Percentiles rank a stretch among this genome's conserved stretches.
Conservation (phyloP, 306 rosid species). For the Mimosa bimucronata region DNA sequence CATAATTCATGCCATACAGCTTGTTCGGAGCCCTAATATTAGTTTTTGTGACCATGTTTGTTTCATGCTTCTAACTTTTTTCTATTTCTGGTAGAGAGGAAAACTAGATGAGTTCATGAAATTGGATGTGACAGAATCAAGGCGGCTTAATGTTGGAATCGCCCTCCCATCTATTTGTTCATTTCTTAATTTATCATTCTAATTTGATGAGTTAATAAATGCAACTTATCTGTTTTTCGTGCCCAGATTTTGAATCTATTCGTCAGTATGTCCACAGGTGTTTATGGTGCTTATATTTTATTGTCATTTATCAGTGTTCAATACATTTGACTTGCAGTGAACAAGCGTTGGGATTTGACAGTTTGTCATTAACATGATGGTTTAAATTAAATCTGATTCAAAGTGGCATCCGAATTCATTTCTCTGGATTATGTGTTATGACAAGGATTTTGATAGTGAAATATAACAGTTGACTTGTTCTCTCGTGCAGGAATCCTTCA, state of each 20-base stretch:
- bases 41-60: not conserved
- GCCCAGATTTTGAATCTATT: too few relatives aligned
- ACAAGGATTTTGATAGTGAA: conserved; percentile 5
- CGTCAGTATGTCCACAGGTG: too few relatives aligned
- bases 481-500: conserved; percentile 47
- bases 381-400: not conserved
- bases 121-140: not conserved
- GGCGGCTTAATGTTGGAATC: not conserved
- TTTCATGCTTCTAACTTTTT: not conserved
- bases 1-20: not conserved
- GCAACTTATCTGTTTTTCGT: not conserved
- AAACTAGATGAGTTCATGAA: not conserved
- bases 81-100: not conserved
- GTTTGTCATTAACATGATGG: too few relatives aligned
- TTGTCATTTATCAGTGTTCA: not conserved
- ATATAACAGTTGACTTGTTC: conserved; percentile 14
- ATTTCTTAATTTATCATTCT: not conserved
- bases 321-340: not conserved
- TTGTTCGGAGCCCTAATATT: not conserved
- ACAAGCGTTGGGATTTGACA: too few relatives aligned
- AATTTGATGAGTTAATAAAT: not conserved
- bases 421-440: not conserved
- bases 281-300: not conserved
- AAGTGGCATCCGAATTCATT: not conserved
- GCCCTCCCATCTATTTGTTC: too few relatives aligned